Percentiles rank a stretch among this genome's conserved stretches.
Conservation (phyloP, 2,329 filamentous ascomycete genomes). For the Ophiostoma fasciatum region DNA sequence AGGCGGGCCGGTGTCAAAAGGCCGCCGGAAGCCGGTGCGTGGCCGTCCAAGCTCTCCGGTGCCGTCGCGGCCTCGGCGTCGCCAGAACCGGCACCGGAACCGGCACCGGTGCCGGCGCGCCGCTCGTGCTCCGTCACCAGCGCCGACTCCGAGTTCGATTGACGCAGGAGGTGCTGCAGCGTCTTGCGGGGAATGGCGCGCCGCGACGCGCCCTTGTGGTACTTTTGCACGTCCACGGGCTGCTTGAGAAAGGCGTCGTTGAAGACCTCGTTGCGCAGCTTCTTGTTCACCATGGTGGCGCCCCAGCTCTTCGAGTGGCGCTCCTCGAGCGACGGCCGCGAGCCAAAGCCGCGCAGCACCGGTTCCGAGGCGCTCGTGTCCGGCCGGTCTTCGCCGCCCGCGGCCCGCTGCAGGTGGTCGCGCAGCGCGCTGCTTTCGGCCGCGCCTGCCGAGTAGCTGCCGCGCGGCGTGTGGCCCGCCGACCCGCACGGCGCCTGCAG, state of each 20-base stretch:
- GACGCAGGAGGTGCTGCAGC: constrained; percentile 29
- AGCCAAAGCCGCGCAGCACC: neutral
- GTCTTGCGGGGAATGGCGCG: constrained; percentile 45
- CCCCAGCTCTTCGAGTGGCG: constrained; percentile 62
- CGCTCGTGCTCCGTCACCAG: constrained; percentile 13
- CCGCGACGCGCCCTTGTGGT: constrained; percentile 50
- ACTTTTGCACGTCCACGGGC: constrained; percentile 64
- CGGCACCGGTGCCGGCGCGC: too few species aligned
- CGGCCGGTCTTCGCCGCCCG: neutral
- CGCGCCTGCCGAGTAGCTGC: constrained; percentile 1
- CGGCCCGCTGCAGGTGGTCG: constrained; percentile 1
- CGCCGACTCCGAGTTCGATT: constrained; percentile 30
- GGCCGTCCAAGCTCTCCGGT: too few species aligned
- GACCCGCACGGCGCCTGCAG: constrained; percentile 42
- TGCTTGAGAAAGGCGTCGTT: constrained; percentile 83
- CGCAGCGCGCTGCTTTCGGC: neutral
- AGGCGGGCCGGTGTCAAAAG: constrained; percentile 1
- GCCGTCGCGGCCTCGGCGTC: neutral
- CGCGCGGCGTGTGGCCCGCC: constrained; percentile 8
- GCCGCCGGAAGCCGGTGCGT: too few species aligned
- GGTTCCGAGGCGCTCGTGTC: neutral
- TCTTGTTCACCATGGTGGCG: constrained; percentile 79
- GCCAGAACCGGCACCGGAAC: too few species aligned
- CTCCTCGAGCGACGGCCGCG: constrained; percentile 33
- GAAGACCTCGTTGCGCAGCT: constrained; percentile 78